Percentiles rank a stretch among this genome's conserved stretches.
Conservation (phyloP, 1,139 yeast species). For the Arxiozyma slooffiae region DNA sequence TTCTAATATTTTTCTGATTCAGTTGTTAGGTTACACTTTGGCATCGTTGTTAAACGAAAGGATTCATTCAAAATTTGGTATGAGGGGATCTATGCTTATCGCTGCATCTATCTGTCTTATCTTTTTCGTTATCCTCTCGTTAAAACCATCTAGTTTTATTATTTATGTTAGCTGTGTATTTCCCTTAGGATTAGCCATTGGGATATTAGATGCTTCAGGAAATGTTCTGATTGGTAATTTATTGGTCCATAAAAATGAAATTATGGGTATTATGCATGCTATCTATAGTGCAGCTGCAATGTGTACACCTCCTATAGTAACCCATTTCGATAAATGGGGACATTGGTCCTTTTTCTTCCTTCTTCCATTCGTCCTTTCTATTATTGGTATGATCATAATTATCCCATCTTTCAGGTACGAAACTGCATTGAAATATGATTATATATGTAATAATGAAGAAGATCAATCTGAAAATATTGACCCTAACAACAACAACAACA, state of each 20-base stretch:
- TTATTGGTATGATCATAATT: constrained; percentile 16
- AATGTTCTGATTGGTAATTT: constrained; percentile 52
- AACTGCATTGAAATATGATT: constrained; percentile 45
- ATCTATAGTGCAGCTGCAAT: constrained; percentile 62
- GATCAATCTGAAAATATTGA: constrained; percentile 6
- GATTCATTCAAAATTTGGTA: constrained; percentile 23
- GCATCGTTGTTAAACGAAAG: constrained; percentile 26
- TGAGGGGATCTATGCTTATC: constrained; percentile 22
- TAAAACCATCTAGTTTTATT: constrained; percentile 25
- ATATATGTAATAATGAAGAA: constrained; percentile 25
- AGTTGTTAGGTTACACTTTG: constrained; percentile 23
- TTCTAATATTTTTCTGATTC: constrained; percentile 24
- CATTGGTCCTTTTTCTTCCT: constrained; percentile 28
- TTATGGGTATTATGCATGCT: constrained; percentile 59
- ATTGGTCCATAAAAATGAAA: constrained; percentile 45
- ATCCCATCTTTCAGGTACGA: constrained; percentile 41
- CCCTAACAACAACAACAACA: constrained; percentile 8
- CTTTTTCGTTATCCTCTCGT: constrained; percentile 15
- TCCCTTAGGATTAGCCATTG: constrained; percentile 49
- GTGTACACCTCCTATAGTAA: constrained; percentile 52
- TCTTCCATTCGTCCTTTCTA: constrained; percentile 20
- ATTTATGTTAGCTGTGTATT: constrained; percentile 33
- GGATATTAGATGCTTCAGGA: constrained; percentile 50
- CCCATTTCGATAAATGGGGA: constrained; percentile 33
- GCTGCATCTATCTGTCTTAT: constrained; percentile 17